Base-by-base conservation (phyloP, 257 asterid genomes). In the Dorcoceras hygrometricum region DNA sequence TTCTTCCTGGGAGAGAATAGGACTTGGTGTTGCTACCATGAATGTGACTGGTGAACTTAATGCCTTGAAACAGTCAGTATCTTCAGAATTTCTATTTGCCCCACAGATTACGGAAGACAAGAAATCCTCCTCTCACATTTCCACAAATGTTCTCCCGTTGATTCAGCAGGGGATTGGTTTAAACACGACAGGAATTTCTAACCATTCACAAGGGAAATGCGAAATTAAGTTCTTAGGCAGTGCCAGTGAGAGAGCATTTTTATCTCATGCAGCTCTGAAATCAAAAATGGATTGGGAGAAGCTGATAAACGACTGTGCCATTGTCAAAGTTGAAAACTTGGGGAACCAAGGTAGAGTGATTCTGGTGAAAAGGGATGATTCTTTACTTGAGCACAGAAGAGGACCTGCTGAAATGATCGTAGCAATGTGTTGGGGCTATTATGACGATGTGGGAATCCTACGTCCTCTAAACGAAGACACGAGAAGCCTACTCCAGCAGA, bases 181-280 rank as follows among this genome's bases (percentile, higher is more conserved):
- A 36, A 62, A 62, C 29, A 62, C 66, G 29, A 34, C 54, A 62
- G 55, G 66, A 31, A 62, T 36, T 62, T 25, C 29, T 62, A 31
- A 62, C 66, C 19, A 23, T 4, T 20, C 27, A 1, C 8, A 18
- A 23, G 8, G 16, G 4, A 59, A 26, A 23, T 9, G 10, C 66
- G 34, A 22, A 32, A 1, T 1, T 12, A 22, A 62, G 53, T 62
- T 62, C 54, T 62, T 24, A 6, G 54, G 66, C 8, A 19, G 54
- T 12, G 20, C 28, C n/a, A 22, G 7, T 34, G 66, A 62, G 53
- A 36, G 66, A 36, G 66, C 54, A 31, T 31, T 62, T 31, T 50
- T 62, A 31, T 62, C 66, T 32, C 54, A 16, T 2, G 55, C 20
- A 1, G 27, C 8, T n/a, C 51, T 36, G 19, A 31, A 62, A 23